Evolutionary conservation across 805 yeast species (phyloP), one percentile per base, ranked within the genome.

Genomic region (Candida gorgasii): DNA sequence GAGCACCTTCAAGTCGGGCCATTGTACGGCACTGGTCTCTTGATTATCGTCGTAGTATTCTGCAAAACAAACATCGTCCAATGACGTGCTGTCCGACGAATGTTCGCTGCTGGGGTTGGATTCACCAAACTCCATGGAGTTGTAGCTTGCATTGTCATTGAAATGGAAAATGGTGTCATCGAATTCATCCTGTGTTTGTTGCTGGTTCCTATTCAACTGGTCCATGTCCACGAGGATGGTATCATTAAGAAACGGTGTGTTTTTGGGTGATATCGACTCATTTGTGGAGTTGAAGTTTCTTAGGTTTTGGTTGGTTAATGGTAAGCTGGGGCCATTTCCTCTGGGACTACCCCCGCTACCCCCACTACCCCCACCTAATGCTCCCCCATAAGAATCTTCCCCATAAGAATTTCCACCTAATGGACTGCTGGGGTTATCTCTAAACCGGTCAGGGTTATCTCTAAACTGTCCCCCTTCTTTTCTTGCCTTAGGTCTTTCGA

Each of bases 1-100:
- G 49, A 92, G 67, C 0, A 86, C 79, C 23, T 69, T 57, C 13
- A 88, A 67, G 56, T 93, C 97, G 0, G 98, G 99, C 98, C 98
- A 92, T 35, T 61, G 54, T 3, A 44, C 12, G 8, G 5, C 14
- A 47, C 65, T 69, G 3, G 46, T 42, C 12, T 46, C 51, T 26
- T 53, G 45, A 36, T 54, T 55, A 32, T 55, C 57, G 16, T 57
- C 61, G 35, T 77, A 79, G 48, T 84, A 89, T 28, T 89, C 72
- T 0, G 96, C 96, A 61, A 89, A 80, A 57, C 97, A 92, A 18
- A 92, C 99, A 63, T 92, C 99, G 58, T 85, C 90, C 45, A 92
- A 65, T 1, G 96, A 86, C 0, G 95, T 82, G 29, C 80, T 78
- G 41, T 78, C 80, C 27, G 82, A 73, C 29, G 79, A 67, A 45